These are phyloP conservation scores for Podospora pseudocomata DNA, from an alignment of 495 filamentous ascomycete genomes.

Conservation along the genomic window DNA sequence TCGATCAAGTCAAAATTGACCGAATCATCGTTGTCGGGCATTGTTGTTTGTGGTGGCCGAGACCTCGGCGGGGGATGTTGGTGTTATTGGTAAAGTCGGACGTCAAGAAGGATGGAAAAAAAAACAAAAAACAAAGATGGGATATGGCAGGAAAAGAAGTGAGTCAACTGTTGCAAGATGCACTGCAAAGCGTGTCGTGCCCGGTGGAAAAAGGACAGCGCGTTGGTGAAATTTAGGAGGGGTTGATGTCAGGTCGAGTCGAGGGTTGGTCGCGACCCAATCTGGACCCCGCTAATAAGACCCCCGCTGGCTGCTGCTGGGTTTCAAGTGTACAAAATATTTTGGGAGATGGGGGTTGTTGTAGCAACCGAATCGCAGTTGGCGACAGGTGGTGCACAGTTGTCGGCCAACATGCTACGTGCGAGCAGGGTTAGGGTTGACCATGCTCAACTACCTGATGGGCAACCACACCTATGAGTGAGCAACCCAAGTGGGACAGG, in stretches of 20 bases:
- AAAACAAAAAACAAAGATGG: neutral
- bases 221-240: constrained; percentile 14
- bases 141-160: neutral
- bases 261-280: constrained; percentile 9
- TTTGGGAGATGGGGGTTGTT: constrained; percentile 14
- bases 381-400: neutral
- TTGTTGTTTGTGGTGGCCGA: constrained; percentile 25
- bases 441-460: no score
- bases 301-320: neutral
- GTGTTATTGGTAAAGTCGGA: neutral
- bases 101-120: neutral
- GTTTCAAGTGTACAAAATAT: constrained; percentile 21
- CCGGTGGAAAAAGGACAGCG: neutral
- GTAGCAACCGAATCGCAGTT: constrained; percentile 25
- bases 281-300: neutral
- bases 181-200: neutral
- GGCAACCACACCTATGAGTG: no score
- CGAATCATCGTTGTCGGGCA: constrained; percentile 48
- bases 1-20: constrained; percentile 97
- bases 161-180: neutral
- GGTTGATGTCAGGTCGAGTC: constrained; percentile 8
- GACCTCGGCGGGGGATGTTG: neutral
- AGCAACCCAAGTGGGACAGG: no score
- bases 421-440: no score
- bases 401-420: no score